phyloP scores from a whole-genome alignment of 805 yeast species.

The Candida caryicola region DNA sequence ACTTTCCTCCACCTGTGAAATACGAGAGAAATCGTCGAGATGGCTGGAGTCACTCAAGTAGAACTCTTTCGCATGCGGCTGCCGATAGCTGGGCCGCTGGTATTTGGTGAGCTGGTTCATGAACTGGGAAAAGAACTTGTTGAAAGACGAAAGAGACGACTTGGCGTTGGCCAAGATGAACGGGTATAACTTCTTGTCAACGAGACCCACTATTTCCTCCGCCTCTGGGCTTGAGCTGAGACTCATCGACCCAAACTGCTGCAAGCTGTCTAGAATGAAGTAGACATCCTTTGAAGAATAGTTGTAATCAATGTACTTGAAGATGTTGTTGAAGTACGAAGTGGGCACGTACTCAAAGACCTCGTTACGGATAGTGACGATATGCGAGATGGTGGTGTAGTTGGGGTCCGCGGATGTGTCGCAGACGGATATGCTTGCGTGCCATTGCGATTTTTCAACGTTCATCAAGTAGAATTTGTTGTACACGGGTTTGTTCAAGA shows the following conservation, averaged over 20 bases:
- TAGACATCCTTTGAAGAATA: slow-evolving; percentile 3
- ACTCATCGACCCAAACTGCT: not conserved
- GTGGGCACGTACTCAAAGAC: not conserved
- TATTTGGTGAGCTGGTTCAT: not conserved
- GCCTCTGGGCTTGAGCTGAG: no score
- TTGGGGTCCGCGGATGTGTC: not conserved
- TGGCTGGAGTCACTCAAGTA: not conserved
- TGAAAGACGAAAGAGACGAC: not conserved
- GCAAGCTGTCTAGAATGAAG: not conserved
- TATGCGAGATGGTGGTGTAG: not conserved
- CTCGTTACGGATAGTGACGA: slow-evolving; percentile 1
- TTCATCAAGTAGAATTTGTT: slow-evolving; percentile 4
- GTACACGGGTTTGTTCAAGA: slow-evolving; percentile 8
- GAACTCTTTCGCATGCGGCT: not conserved
- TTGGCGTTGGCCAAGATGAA: not conserved
- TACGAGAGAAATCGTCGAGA: not conserved
- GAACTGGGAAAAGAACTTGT: not conserved
- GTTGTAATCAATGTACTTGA: slow-evolving; percentile 3
- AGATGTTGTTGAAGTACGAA: not conserved
- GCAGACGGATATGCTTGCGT: not conserved
- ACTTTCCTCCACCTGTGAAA: not conserved
- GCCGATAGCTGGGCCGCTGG: not conserved
- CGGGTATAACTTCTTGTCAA: slow-evolving; percentile 4
- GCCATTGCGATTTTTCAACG: slow-evolving; percentile 3
- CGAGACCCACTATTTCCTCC: not conserved